phyloP scores from a whole-genome alignment of 2,329 filamentous ascomycete genomes.

The Diaporthe batatas region DNA sequence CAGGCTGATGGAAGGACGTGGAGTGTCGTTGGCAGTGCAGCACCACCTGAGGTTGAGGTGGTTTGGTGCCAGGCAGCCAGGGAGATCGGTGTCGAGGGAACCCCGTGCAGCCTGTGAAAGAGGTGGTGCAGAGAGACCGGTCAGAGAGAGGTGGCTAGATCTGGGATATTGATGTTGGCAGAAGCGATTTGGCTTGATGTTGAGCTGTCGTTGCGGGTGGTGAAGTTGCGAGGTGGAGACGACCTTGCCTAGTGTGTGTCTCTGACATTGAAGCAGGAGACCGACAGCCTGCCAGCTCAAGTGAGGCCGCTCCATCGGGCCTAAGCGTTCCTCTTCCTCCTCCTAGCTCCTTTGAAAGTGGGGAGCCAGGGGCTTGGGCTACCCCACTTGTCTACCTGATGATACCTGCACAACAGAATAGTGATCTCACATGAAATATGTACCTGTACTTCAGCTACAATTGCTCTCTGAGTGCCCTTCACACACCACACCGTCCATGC shows the following conservation, averaged over 20 bases:
- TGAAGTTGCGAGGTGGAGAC: slow-evolving; percentile 33
- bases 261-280: slow-evolving; percentile 20
- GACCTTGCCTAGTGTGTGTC: slow-evolving; percentile 23
- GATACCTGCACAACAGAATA: background rate
- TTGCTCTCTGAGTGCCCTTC: background rate
- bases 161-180: slow-evolving; percentile 13
- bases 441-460: slow-evolving; percentile 2
- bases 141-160: background rate
- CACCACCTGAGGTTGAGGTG: slow-evolving; percentile 13
- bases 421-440: background rate
- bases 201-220: slow-evolving; percentile 26
- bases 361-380: slow-evolving; percentile 1
- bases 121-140: background rate
- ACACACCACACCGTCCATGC: background rate
- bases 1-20: slow-evolving; percentile 8
- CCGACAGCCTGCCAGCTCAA: background rate
- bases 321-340: slow-evolving; percentile 7
- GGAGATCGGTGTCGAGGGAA: background rate
- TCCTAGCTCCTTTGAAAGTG: slow-evolving; percentile 17
- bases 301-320: background rate
- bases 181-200: slow-evolving; percentile 1
- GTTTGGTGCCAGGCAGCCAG: slow-evolving; percentile 12
- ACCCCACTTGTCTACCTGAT: slow-evolving; percentile 23
- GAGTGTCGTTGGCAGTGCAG: slow-evolving; percentile 12
- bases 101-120: background rate